Base-by-base conservation (phyloP, 2,329 filamentous ascomycete genomes). In the Mycosphaerella sp. region DNA sequence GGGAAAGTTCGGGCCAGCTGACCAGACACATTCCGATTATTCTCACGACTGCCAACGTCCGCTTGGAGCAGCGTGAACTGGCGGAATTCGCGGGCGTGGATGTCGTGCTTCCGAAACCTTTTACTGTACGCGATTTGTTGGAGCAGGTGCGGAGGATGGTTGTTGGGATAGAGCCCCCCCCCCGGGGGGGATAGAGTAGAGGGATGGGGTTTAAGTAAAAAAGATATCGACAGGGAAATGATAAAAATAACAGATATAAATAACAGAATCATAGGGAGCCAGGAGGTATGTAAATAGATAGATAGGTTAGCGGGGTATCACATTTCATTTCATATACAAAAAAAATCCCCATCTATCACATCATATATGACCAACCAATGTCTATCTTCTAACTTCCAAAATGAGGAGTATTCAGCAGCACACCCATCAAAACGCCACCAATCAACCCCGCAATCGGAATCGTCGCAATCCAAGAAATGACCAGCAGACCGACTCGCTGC, bases 401-500 rank as follows among this genome's bases (percentile, higher is more conserved):
- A 49, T 72, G 74, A 41, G 82, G 82, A 41, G 81, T 77, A 57
- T 84, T 80, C 55, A 83, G 74, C 52, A 84, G 73, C 49, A 85
- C 75, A 2, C 75, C 81, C 79, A 82, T 84, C 41, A 84, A 66
- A 44, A 75, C 73, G 7, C 81, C 82, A 4, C 77, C 78, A 36
- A 84, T 72, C 27, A 80, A 70, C 37, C 78, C 80, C 7, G 80
- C 72, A 18, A 71, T 61, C 3, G 80, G 80, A 12, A 84, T 74
- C 1, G 80, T 84, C 55, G 81, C 74, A 63, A 83, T 70, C 80
- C 80, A 84, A 43, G 78, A 77, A 17, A 73, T 64, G 59, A 81
- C 80, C 59, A 82, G 78, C 72, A 79, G 80, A 5, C 69, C 74
- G 4, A 82, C 76, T 73, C 80, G 80, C 53, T 79, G 75, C 77